Evolutionary conservation across 495 filamentous ascomycete genomes (phyloP).

Genomic region (Cudoniella acicularis): DNA sequence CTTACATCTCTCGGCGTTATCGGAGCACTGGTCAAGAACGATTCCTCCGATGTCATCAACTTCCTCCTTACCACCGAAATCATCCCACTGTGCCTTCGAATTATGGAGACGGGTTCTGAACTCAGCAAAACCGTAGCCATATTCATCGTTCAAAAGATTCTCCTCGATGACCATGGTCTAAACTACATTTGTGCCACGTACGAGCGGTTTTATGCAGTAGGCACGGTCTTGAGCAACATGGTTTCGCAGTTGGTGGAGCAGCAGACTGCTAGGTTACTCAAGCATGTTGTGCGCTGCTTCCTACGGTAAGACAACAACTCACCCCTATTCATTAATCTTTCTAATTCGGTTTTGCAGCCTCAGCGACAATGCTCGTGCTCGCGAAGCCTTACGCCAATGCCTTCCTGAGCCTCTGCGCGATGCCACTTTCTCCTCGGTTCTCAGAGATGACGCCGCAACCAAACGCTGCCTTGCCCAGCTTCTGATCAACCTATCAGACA

Average conservation of each 20-base stretch:
- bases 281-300: slow-evolving; percentile 98
- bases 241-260: slow-evolving; percentile 95
- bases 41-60: slow-evolving; percentile 97
- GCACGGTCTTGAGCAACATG: slow-evolving; percentile 98
- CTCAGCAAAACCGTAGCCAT: slow-evolving; percentile 99
- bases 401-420: slow-evolving; percentile 95
- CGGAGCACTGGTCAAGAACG: slow-evolving; percentile 96
- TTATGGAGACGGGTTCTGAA: slow-evolving; percentile 99
- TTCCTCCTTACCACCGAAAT: slow-evolving; percentile 99
- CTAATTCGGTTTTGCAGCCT: slow-evolving; percentile 53
- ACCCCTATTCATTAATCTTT: background rate
- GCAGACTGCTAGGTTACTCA: slow-evolving; percentile 91
- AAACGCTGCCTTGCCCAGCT: slow-evolving; percentile 97
- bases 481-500: slow-evolving; percentile 94
- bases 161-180: slow-evolving; percentile 94
- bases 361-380: slow-evolving; percentile 92
- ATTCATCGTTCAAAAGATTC: slow-evolving; percentile 99
- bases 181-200: slow-evolving; percentile 99
- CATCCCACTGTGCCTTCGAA: slow-evolving; percentile 93
- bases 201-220: slow-evolving; percentile 98
- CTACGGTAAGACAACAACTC: slow-evolving; percentile 64
- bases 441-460: slow-evolving; percentile 95
- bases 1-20: slow-evolving; percentile 98
- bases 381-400: slow-evolving; percentile 93
- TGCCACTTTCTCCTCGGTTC: slow-evolving; percentile 92